These are phyloP conservation scores for Cyberlindnera euphorbiiphila DNA, from an alignment of 805 yeast species.

Conservation along the genomic window DNA sequence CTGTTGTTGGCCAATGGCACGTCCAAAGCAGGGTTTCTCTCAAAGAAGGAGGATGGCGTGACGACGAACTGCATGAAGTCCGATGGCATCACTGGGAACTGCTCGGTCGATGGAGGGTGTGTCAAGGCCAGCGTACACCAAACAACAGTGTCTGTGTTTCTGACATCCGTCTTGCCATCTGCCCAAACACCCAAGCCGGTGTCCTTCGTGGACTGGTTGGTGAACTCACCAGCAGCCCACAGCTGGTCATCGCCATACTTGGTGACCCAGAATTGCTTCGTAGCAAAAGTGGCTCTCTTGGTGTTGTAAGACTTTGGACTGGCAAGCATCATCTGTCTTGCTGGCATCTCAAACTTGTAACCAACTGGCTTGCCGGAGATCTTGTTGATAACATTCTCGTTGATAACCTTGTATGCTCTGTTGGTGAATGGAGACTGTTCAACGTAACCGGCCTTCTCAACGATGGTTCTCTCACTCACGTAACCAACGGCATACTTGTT, in stretches of 20 bases:
- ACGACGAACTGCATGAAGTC: conserved; percentile 68
- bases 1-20: conserved; percentile 66
- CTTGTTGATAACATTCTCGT: conserved; percentile 68
- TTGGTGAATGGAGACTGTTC: conserved; percentile 75
- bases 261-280: conserved; percentile 80
- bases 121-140: conserved; percentile 84
- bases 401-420: conserved; percentile 71
- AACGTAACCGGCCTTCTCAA: conserved; percentile 67
- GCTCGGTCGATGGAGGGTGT: conserved; percentile 79
- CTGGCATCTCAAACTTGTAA: conserved; percentile 70
- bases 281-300: conserved; percentile 71
- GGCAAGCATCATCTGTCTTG: conserved; percentile 72
- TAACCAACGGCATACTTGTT: conserved; percentile 74
- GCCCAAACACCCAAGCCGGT: conserved; percentile 74
- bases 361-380: conserved; percentile 70
- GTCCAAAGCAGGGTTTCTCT: conserved; percentile 73
- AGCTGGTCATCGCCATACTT: conserved; percentile 69
- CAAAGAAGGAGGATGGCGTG: conserved; percentile 71
- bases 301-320: conserved; percentile 57
- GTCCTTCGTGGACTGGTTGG: conserved; percentile 71
- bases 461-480: conserved; percentile 53
- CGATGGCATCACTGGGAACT: conserved; percentile 88
- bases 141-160: conserved; percentile 72
- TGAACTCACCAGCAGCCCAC: conserved; percentile 82
- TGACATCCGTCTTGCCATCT: conserved; percentile 59